These are phyloP conservation scores for Rhizopus arrhizus DNA, from an alignment of 371 early-diverging fungal genomes.

Conservation along the genomic window DNA sequence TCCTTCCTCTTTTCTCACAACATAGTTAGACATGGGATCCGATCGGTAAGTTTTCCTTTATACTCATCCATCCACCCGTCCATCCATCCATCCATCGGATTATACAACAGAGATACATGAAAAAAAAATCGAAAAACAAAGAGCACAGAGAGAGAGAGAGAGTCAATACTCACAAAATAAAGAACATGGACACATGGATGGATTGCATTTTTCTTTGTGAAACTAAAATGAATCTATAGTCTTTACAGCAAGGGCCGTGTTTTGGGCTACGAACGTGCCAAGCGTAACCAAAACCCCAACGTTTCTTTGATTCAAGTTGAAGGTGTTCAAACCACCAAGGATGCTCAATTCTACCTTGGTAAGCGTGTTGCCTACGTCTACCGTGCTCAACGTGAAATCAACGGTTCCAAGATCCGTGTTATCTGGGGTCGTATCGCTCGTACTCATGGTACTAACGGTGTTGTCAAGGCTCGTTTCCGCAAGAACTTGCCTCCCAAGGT, in stretches of 20 bases:
- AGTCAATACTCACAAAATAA: not conserved
- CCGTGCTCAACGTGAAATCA: conserved; percentile 85
- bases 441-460: conserved; percentile 89
- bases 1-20: conserved; percentile 31
- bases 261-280: conserved; percentile 89
- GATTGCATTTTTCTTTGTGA: conserved; percentile 7
- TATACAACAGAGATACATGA: not conserved
- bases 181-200: conserved; percentile 10
- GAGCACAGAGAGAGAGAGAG: not conserved
- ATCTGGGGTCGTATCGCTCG: conserved; percentile 97
- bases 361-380: conserved; percentile 83
- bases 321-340: conserved; percentile 84
- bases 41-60: conserved; percentile 24
- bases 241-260: conserved; percentile 95
- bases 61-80: conserved; percentile 1
- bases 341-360: conserved; percentile 87
- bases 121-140: not conserved
- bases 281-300: conserved; percentile 87
- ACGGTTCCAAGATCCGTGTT: conserved; percentile 90
- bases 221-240: conserved; percentile 53
- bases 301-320: conserved; percentile 91
- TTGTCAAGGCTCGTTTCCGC: conserved; percentile 92
- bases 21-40: conserved; percentile 35
- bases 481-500: conserved; percentile 90
- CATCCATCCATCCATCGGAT: conserved; percentile 23